A percentile compares a stretch with the other conserved stretches of the same genome.
Evolutionary conservation across 352 stramenopile genomes (phyloP).

Genomic region (Thraustochytrium sp.): DNA sequence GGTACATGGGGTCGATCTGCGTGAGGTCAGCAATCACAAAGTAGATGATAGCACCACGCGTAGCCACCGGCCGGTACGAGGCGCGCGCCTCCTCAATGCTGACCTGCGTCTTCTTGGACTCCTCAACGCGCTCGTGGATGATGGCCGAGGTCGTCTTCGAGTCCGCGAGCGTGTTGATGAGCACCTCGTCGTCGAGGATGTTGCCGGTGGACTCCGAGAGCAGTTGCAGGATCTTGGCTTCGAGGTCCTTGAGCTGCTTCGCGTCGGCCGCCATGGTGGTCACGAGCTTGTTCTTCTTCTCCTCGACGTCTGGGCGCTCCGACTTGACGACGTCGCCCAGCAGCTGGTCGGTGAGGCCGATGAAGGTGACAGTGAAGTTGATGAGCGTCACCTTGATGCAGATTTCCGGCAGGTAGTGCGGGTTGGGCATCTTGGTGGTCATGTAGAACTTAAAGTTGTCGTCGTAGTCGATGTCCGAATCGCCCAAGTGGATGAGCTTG

Average conservation of each 20-base stretch:
- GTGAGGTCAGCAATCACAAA: conserved; percentile 85
- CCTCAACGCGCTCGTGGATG: conserved; percentile 87
- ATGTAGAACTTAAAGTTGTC: conserved; percentile 81
- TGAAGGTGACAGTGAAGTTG: conserved; percentile 91
- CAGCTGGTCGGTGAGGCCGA: conserved; percentile 82
- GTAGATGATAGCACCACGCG: conserved; percentile 83
- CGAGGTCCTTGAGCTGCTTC: conserved; percentile 82
- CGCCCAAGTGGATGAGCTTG: conserved; percentile 77
- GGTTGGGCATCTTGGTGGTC: conserved; percentile 85
- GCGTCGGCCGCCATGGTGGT: conserved; percentile 85
- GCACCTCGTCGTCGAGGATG: conserved; percentile 79
- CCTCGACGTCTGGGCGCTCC: conserved; percentile 82
- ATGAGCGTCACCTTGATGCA: conserved; percentile 94
- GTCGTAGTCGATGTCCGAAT: conserved; percentile 87
- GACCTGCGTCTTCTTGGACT: conserved; percentile 81
- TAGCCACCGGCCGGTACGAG: conserved; percentile 82
- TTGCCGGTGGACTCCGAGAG: conserved; percentile 81
- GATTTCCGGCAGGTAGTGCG: conserved; percentile 85
- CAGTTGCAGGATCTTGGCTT: conserved; percentile 84
- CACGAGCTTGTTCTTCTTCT: conserved; percentile 84
- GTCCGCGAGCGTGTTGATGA: conserved; percentile 69
- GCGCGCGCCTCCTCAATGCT: conserved; percentile 85
- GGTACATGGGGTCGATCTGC: conserved; percentile 89
- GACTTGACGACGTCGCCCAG: conserved; percentile 81
- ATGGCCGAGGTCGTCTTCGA: conserved; percentile 88